A percentile compares a stretch with the other conserved stretches of the same genome.
phyloP scores from a whole-genome alignment of 306 rosid genomes.

The Prunus mira region DNA sequence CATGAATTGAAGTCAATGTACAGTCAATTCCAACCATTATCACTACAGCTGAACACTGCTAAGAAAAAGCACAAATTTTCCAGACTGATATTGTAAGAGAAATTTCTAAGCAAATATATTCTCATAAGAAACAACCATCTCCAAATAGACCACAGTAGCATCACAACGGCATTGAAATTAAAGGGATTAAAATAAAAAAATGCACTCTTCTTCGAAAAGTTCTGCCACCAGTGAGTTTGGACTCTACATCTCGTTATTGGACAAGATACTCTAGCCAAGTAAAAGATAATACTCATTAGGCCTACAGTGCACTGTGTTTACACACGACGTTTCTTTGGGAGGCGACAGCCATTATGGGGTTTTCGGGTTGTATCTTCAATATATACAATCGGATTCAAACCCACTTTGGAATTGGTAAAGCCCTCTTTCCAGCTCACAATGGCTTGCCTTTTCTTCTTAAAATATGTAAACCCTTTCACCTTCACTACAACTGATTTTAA shows the following conservation, averaged over 20 bases:
- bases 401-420: conserved; percentile 47
- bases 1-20: too few species aligned
- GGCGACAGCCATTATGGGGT: conserved; percentile 77
- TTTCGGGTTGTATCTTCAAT: conserved; percentile 66
- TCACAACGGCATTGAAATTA: neutral
- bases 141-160: neutral
- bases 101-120: neutral
- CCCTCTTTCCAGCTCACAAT: conserved; percentile 76
- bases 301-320: conserved; percentile 15
- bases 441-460: conserved; percentile 72
- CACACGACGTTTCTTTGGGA: conserved; percentile 51
- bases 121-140: neutral
- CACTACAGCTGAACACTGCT: neutral
- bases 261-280: neutral
- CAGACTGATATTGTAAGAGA: neutral
- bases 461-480: conserved; percentile 68
- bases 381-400: conserved; percentile 49
- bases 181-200: neutral
- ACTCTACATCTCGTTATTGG: neutral
- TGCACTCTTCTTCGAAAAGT: neutral
- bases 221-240: neutral
- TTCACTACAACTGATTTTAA: conserved; percentile 72
- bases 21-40: too few species aligned
- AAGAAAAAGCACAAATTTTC: neutral
- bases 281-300: neutral